A percentile compares a stretch with the other conserved stretches of the same genome.
These are phyloP conservation scores for Trifolium subterraneum DNA, from an alignment of 306 rosid genomes.

Conservation along the genomic window DNA sequence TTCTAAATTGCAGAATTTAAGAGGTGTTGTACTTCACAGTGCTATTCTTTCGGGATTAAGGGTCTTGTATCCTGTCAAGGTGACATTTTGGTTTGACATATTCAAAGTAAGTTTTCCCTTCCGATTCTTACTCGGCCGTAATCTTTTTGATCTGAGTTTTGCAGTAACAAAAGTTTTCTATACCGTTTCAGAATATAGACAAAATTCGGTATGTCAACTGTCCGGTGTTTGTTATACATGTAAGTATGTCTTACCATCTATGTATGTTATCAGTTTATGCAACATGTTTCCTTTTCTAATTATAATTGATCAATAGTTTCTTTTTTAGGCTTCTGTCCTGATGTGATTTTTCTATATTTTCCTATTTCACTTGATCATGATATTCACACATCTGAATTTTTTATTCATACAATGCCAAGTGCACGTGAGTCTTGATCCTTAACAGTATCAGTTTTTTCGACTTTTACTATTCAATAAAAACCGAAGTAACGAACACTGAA, in stretches of 20 bases:
- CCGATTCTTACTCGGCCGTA: background rate
- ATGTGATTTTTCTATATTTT: constrained; percentile 17
- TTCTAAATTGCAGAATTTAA: constrained; percentile 68
- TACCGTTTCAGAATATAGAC: constrained; percentile 81
- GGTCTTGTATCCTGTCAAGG: constrained; percentile 89
- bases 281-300: constrained; percentile 30
- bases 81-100: constrained; percentile 97
- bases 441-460: no score
- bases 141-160: constrained; percentile 25
- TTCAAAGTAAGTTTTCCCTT: constrained; percentile 70
- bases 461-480: no score
- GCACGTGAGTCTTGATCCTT: background rate
- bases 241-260: constrained; percentile 51
- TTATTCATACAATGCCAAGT: background rate
- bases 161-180: constrained; percentile 44
- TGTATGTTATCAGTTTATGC: constrained; percentile 22
- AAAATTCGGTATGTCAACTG: constrained; percentile 84
- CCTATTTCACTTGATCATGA: constrained; percentile 1
- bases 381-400: background rate
- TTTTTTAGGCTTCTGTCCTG: constrained; percentile 7
- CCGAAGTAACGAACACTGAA: no score
- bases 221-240: constrained; percentile 94
- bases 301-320: background rate
- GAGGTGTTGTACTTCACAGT: constrained; percentile 98
- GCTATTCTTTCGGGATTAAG: constrained; percentile 97